Base-by-base conservation (phyloP, 352 stramenopile species). In the Elongisporangium prolatum region DNA sequence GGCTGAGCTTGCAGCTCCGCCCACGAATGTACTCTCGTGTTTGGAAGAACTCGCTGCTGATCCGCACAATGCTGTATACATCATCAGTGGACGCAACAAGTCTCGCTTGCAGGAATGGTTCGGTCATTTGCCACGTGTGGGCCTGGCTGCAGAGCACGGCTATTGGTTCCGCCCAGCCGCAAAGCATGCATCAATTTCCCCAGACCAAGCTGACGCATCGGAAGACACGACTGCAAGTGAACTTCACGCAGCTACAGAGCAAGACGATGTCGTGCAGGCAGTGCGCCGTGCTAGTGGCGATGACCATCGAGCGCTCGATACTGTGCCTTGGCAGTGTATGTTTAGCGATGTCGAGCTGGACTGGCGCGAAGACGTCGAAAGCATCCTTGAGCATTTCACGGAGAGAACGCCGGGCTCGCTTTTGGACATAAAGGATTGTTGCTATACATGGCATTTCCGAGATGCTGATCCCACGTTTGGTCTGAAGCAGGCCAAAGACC, bases 361-460 rank as follows among this genome's bases (percentile, higher is more conserved):
- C 40, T 93, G 84, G 84, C 69, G 71, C 1, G 76, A 84, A 44
- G 81, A 93, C 70, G 81, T 93, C 14, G 80, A 91, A 64, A 80
- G 75, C 21, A 93, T 95, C 25, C 67, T 96, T 61, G 80, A 96
- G 57, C 84, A 91, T 56, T 96, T 95, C 53, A 96, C 86, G 0
- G 86, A 93, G 64, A 81, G 86, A 18, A 96, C 87, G 37, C 87
- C 87, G n/a, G 86, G 87, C 3, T 93, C 84, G 14, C 59, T 94
- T 16, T 52, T 96, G 60, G 87, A 96, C 44, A 68, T 85, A 34
- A 96, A 96, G 54, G 85, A 96, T 59, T 93, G 84, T 57, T 88
- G 72, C 58, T 90, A 93, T 63, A 93, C 85, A 47, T 96, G 86
- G 86, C 86, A 96, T 63, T 96, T 94, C 62, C 77, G 83, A 51